Conservation (phyloP, 1,284 basidiomycete genomes). For the Veloporphyrellus conicus region DNA sequence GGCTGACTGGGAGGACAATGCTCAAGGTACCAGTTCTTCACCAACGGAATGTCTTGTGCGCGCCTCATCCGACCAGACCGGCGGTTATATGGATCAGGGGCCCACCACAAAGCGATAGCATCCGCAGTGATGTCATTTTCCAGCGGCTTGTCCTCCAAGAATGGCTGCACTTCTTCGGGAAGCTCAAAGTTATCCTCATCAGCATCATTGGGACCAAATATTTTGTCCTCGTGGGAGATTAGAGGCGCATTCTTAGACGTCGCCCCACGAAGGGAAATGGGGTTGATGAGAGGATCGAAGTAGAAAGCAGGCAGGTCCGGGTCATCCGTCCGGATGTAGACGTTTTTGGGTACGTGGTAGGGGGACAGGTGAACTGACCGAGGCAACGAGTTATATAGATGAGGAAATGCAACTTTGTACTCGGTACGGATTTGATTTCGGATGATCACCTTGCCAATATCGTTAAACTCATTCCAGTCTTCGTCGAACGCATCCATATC, state of each 20-base stretch:
- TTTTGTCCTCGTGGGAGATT: conserved; percentile 83
- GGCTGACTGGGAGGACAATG: conserved; percentile 95
- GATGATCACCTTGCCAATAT: conserved; percentile 99
- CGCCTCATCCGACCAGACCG: conserved; percentile 91
- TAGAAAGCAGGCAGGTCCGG: conserved; percentile 99
- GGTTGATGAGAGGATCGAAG: conserved; percentile 98
- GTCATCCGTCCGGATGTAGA: conserved; percentile 98
- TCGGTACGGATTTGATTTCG: conserved; percentile 98
- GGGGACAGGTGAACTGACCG: conserved; percentile 89
- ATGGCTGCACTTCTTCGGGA: conserved; percentile 78
- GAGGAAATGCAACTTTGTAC: conserved; percentile 99
- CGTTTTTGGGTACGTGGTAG: conserved; percentile 94
- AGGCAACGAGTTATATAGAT: conserved; percentile 97
- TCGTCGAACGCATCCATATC: conserved; percentile 98
- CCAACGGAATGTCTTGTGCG: conserved; percentile 91
- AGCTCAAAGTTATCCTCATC: conserved; percentile 89
- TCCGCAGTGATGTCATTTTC: conserved; percentile 94
- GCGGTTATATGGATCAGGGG: conserved; percentile 92
- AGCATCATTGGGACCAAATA: conserved; percentile 82
- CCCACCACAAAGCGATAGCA: conserved; percentile 98
- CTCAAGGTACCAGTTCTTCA: conserved; percentile 98
- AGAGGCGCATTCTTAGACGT: conserved; percentile 79
- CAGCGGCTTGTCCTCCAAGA: conserved; percentile 77
- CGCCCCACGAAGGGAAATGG: conserved; percentile 84
- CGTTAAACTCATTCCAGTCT: conserved; percentile 99